Evolutionary conservation across 805 yeast genomes (phyloP), one percentile per base, ranked within the genome.

Genomic region (Candida quercuum): DNA sequence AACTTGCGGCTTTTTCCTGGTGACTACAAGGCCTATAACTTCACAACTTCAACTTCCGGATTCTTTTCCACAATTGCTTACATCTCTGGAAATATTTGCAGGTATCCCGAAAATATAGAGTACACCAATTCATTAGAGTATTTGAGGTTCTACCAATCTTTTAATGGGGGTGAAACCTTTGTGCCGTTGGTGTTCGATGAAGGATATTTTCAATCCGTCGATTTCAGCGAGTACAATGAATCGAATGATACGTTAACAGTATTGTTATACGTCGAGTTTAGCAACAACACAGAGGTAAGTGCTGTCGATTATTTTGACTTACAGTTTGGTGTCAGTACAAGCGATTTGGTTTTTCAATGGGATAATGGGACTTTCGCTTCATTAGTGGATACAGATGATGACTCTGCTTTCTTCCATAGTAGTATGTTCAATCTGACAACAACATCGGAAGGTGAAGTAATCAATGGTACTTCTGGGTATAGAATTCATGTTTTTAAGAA

Each of bases 321-420:
- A 6, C 75, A 78, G 52, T 57, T 87, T 24, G 89, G 86, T 3
- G 72, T 76, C 3, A 78, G 86, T 3, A 79, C 72, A 49, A 67
- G 67, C 35, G 78, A 78, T 52, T 61, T 81, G 46, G 76, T 76
- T 1, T 82, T 74, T 48, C 86, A 81, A 52, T 82, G 86, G 84
- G 87, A 81, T 55, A 64, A 66, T 31, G 61, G 74, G 14, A 54
- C 75, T 10, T 72, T 77, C 72, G 70, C 77, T 0, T 49, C 58
- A 25, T 61, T 82, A 14, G 72, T 84, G 2, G 96, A 86, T 54
- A 63, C 88, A 0, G 95, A 86, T 59, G 72, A 74, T 49, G 64
- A 67, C 14, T 72, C 85, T 25, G 88, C 84, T 0, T 61, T 86
- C 41, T 64, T 87, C 24, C 74, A 75, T 16, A 79, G 89, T 1